These are phyloP conservation scores for Rhizophora mangle DNA, from an alignment of 345 rosid genomes.

Conservation along the genomic window DNA sequence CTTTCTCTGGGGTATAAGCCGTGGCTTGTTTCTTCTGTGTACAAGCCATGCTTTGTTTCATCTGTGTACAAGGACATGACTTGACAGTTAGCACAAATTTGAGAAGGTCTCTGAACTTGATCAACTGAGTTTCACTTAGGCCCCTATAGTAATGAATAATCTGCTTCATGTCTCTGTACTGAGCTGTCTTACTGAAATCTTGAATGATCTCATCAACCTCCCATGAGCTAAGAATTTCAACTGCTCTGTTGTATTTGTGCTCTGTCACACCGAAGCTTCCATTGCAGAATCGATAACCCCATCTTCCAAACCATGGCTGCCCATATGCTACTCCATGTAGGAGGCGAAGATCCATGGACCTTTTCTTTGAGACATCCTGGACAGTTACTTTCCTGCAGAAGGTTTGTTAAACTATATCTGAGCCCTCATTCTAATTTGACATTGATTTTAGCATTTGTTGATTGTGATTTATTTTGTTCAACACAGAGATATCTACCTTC, in stretches of 20 bases:
- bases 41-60: conserved; percentile 27
- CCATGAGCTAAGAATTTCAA: conserved; percentile 60
- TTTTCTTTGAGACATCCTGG: conserved; percentile 67
- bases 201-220: conserved; percentile 45
- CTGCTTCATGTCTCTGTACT: conserved; percentile 36
- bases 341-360: conserved; percentile 68
- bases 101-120: conserved; percentile 66
- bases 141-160: conserved; percentile 51
- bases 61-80: conserved; percentile 35
- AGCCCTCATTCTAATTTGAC: no score
- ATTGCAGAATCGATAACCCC: conserved; percentile 73
- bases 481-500: background rate
- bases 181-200: conserved; percentile 37
- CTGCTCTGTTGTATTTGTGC: conserved; percentile 52
- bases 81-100: conserved; percentile 66
- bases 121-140: conserved; percentile 57
- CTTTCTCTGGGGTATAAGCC: conserved; percentile 34
- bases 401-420: no score
- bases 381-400: conserved; percentile 59
- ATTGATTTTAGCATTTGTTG: no score
- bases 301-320: conserved; percentile 83
- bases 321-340: conserved; percentile 83
- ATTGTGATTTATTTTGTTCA: background rate
- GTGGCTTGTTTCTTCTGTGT: conserved; percentile 28
- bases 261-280: conserved; percentile 79